Evolutionary conservation across 2,329 filamentous ascomycete species (phyloP).

Genomic region (Xylogone sp.): DNA sequence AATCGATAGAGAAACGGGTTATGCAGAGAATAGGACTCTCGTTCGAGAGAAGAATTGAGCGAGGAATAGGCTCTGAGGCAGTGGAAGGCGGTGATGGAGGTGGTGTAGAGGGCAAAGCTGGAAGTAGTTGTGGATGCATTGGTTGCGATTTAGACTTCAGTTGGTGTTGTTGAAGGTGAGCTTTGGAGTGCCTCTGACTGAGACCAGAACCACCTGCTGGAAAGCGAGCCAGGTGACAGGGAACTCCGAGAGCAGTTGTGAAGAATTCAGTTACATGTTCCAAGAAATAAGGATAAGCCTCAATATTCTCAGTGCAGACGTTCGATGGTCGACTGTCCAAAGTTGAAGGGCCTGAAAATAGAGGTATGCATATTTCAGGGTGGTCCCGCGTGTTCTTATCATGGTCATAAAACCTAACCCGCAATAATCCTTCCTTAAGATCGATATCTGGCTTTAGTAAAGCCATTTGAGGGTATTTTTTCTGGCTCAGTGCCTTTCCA

Average conservation of each 20-base stretch:
- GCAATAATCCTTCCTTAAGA: slow-evolving; percentile 59
- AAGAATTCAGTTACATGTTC: slow-evolving; percentile 69
- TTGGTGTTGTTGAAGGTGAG: slow-evolving; percentile 60
- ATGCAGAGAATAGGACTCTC: slow-evolving; percentile 87
- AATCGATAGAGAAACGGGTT: slow-evolving; percentile 71
- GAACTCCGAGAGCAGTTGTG: slow-evolving; percentile 67
- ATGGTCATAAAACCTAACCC: slow-evolving; percentile 47
- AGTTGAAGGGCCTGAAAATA: slow-evolving; percentile 58
- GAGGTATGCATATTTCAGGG: slow-evolving; percentile 46
- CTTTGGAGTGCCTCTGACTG: slow-evolving; percentile 67
- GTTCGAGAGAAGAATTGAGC: slow-evolving; percentile 74
- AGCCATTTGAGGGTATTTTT: slow-evolving; percentile 80
- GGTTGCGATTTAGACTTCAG: slow-evolving; percentile 30
- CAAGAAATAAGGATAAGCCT: slow-evolving; percentile 1
- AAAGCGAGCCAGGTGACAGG: slow-evolving; percentile 81
- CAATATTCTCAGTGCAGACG: neutral
- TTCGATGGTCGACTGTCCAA: neutral
- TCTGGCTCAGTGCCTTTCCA: slow-evolving; percentile 77
- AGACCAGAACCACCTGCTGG: slow-evolving; percentile 60
- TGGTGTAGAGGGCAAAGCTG: slow-evolving; percentile 21
- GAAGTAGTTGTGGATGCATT: slow-evolving; percentile 12
- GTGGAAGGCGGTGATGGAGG: slow-evolving; percentile 52
- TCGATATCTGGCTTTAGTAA: slow-evolving; percentile 72
- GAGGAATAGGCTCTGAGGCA: slow-evolving; percentile 39
- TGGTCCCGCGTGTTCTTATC: slow-evolving; percentile 16